Evolutionary conservation across 1,284 basidiomycete genomes (phyloP), one percentile per base, ranked within the genome.

Genomic region (Malassezia yamatoensis): DNA sequence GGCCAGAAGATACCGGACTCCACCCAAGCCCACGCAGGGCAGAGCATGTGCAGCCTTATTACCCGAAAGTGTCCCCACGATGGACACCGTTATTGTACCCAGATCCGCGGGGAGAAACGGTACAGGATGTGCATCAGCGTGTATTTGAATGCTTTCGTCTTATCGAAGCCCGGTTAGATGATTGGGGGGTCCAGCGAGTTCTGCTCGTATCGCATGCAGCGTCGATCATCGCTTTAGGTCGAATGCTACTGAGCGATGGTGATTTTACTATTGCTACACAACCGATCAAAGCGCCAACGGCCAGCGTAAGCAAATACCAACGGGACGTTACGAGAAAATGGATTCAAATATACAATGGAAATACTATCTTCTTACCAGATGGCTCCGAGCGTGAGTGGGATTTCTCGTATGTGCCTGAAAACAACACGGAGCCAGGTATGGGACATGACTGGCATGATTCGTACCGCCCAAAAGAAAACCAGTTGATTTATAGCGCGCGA

Each of bases 191-290:
- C 61, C 76, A 70, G 56, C 77, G 80, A 7, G 77, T 88, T 12
- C 68, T 90, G 36, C 75, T 90, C 29, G 79, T 88, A 61, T 83
- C 82, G 56, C 88, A 90, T 70, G 88, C 88, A 0, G 88, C 87
- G 13, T 84, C 86, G 5, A 78, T 80, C 58, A 87, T 88, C 60
- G 82, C 83, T 3, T 79, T 90, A 41, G 80, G 81, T 5, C 78
- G 83, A 51, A 81, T 78, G 38, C 78, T 90, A 37, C 60, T 82
- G 5, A 82, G 80, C 1, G 78, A 83, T 41, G 62, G 61, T 38
- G 43, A 51, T 18, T 32, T 42, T 21, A 47, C 58, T 42, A 51
- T 51, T 32, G 43, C 76, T 77, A 29, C 69, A 74, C 0, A 53
- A 82, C 51, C 60, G n/a, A 59, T 72, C n/a, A 64, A 62, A 3